phyloP scores from a whole-genome alignment of 2,329 filamentous ascomycete species.

The Aspergillus pseudoterreus region DNA sequence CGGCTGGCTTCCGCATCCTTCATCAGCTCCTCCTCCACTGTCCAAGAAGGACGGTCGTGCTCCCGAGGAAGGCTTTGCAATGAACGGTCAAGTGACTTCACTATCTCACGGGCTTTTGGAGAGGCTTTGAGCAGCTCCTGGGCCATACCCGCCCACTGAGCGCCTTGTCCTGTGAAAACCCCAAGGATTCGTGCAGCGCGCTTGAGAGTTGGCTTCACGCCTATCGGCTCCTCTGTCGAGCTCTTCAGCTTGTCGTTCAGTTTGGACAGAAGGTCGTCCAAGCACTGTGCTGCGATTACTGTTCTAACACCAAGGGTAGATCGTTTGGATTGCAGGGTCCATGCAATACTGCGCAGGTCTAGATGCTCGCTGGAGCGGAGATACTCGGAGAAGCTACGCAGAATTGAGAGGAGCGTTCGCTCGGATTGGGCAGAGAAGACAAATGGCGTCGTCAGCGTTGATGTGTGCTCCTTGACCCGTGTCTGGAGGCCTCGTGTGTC shows the following conservation, averaged over 20 bases:
- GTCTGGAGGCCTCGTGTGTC: too few species aligned
- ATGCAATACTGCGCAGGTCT: too few species aligned
- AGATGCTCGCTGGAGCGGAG: background rate
- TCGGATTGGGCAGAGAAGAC: conserved; percentile 1
- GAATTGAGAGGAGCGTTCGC: background rate
- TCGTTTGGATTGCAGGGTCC: too few species aligned
- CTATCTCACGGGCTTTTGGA: too few species aligned
- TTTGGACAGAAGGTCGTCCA: too few species aligned
- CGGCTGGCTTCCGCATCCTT: conserved; percentile 14
- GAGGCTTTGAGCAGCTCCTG: too few species aligned
- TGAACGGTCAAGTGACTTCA: background rate
- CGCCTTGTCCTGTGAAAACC: conserved; percentile 23
- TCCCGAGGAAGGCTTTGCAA: conserved; percentile 9
- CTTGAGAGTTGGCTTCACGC: background rate
- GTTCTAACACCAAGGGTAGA: too few species aligned
- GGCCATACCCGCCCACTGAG: conserved; percentile 28
- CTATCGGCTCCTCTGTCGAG: too few species aligned
- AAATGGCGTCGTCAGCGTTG: background rate
- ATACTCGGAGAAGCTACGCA: background rate
- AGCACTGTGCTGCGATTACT: too few species aligned
- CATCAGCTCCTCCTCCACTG: conserved; percentile 14
- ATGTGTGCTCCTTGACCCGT: too few species aligned
- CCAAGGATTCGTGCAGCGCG: conserved; percentile 8
- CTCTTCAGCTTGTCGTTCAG: too few species aligned
- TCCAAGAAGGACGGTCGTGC: conserved; percentile 20